phyloP scores from a whole-genome alignment of 495 filamentous ascomycete genomes.

The Coniosporium apollinis region DNA sequence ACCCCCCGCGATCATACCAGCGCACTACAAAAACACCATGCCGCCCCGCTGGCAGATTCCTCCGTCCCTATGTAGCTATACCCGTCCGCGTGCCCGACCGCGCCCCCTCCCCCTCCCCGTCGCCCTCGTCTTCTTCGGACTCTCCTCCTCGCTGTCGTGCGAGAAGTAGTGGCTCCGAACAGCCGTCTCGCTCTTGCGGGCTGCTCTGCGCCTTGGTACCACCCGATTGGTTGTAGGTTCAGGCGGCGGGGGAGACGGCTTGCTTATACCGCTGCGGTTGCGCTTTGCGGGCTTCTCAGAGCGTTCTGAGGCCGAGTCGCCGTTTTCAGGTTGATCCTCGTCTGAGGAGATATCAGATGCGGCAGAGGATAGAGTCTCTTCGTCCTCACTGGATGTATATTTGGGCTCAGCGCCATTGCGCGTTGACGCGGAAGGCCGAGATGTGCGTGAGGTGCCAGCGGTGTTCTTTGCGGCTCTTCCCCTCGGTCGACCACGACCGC shows the following conservation, averaged over 20 bases:
- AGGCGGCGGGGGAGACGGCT: background rate
- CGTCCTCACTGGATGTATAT: no score
- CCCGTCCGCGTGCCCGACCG: no score
- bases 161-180: slow-evolving; percentile 23
- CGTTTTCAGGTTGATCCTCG: background rate
- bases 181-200: slow-evolving; percentile 15
- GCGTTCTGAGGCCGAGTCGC: slow-evolving; percentile 4
- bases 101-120: slow-evolving; percentile 2
- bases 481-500: background rate
- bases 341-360: no score
- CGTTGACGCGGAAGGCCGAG: no score
- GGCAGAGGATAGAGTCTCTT: no score
- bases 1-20: no score
- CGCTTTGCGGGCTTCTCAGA: slow-evolving; percentile 1
- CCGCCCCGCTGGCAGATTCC: no score
- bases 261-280: slow-evolving; percentile 1
- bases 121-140: slow-evolving; percentile 13
- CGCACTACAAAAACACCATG: no score
- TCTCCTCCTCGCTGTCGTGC: slow-evolving; percentile 16
- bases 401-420: no score
- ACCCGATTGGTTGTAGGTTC: slow-evolving; percentile 4
- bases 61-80: no score
- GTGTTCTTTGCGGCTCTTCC: background rate
- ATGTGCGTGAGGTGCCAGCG: background rate
- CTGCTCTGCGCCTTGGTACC: slow-evolving; percentile 14